Evolutionary conservation across 2,329 filamentous ascomycete species (phyloP).

Genomic region (Botrytis squamosa): DNA sequence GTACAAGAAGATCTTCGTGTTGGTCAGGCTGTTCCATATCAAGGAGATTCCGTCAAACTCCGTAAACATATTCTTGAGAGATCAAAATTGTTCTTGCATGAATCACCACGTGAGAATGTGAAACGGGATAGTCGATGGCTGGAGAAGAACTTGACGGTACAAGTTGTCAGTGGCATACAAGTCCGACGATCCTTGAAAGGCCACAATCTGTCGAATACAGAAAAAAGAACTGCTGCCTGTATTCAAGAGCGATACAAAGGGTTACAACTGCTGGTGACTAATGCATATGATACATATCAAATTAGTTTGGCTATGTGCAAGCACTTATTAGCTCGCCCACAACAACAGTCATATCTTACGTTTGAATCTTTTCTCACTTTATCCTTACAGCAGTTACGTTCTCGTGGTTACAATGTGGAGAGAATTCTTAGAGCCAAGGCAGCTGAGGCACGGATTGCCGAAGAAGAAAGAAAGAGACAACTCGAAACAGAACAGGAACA

Average conservation of each 20-base stretch:
- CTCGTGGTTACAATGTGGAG: slow-evolving; percentile 94
- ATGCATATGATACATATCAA: slow-evolving; percentile 80
- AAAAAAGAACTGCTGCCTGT: slow-evolving; percentile 73
- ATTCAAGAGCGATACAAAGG: slow-evolving; percentile 53
- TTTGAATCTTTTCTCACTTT: slow-evolving; percentile 89
- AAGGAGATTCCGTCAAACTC: slow-evolving; percentile 66
- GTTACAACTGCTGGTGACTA: slow-evolving; percentile 70
- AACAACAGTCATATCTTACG: slow-evolving; percentile 84
- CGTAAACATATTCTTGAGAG: slow-evolving; percentile 83
- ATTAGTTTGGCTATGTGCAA: slow-evolving; percentile 84
- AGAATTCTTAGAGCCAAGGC: slow-evolving; percentile 87
- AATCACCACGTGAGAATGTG: slow-evolving; percentile 67
- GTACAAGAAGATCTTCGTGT: slow-evolving; percentile 77
- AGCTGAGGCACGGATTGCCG: slow-evolving; percentile 81
- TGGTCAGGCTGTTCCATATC: slow-evolving; percentile 57
- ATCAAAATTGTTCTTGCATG: slow-evolving; percentile 85
- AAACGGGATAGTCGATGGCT: slow-evolving; percentile 89
- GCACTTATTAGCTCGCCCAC: slow-evolving; percentile 76
- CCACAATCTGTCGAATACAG: slow-evolving; percentile 65
- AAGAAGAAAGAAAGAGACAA: slow-evolving; percentile 74
- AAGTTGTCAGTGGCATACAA: slow-evolving; percentile 74
- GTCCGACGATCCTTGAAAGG: slow-evolving; percentile 74
- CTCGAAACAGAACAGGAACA: slow-evolving; percentile 70
- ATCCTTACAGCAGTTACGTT: slow-evolving; percentile 75
- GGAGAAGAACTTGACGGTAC: slow-evolving; percentile 77